Evolutionary conservation across 345 rosid species (phyloP).

Genomic region (Carallia pectinifolia): DNA sequence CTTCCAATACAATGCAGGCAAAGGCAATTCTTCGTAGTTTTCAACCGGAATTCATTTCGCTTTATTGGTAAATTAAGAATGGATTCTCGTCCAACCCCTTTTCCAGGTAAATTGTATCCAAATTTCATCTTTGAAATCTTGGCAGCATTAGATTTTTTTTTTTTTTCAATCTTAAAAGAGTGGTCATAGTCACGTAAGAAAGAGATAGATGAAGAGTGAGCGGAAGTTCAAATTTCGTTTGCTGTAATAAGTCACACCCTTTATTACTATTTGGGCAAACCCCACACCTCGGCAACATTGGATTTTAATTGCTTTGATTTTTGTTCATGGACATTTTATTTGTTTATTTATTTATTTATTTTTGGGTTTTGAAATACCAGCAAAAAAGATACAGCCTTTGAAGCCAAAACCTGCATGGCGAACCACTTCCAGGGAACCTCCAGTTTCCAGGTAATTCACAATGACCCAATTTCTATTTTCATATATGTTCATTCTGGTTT

Average conservation of each 20-base stretch:
- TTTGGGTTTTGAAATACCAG: too few relatives aligned
- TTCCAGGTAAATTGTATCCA: background rate
- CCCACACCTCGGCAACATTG: background rate
- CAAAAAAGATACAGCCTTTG: background rate
- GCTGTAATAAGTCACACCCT: too few relatives aligned
- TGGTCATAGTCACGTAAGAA: too few relatives aligned
- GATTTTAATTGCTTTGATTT: background rate
- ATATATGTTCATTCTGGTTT: too few relatives aligned
- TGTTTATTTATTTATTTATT: background rate
- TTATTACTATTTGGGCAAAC: too few relatives aligned
- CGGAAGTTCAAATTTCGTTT: too few relatives aligned
- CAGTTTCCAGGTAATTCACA: slow-evolving; percentile 4
- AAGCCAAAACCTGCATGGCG: slow-evolving; percentile 1
- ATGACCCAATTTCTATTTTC: background rate
- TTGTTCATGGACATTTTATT: background rate
- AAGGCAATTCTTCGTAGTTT: too few relatives aligned
- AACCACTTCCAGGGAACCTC: slow-evolving; percentile 10
- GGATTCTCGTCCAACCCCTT: slow-evolving; percentile 10
- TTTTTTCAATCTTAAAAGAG: too few relatives aligned
- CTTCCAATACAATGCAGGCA: too few relatives aligned
- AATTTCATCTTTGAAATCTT: too few relatives aligned
- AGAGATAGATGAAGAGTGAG: too few relatives aligned
- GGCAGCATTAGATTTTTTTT: background rate
- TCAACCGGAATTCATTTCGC: too few relatives aligned
- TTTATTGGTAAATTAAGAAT: background rate